These are phyloP conservation scores for Linnemannia hyalina DNA, from an alignment of 192 early-diverging fungal genomes.

Conservation along the genomic window DNA sequence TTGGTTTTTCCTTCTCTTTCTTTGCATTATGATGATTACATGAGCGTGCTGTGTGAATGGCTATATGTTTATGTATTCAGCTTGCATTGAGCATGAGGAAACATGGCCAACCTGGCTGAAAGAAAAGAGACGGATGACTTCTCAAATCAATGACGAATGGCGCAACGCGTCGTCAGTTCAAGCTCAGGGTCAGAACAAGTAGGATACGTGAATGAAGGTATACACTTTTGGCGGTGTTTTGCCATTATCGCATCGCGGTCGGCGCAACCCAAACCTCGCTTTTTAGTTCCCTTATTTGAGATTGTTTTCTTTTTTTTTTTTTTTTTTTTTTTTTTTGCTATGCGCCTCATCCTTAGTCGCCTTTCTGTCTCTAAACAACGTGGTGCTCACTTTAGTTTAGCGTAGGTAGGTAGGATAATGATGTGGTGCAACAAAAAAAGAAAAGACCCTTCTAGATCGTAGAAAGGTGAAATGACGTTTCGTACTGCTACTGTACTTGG, in stretches of 20 bases:
- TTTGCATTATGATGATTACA: constrained; percentile 7
- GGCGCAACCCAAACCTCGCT: background rate
- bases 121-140: background rate
- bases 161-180: no score
- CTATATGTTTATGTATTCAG: background rate
- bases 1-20: background rate
- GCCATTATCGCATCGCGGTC: background rate
- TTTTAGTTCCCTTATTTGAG: background rate
- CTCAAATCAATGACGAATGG: no score
- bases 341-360: background rate
- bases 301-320: background rate
- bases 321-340: background rate
- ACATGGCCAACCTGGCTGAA: background rate
- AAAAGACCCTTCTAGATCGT: constrained; percentile 2
- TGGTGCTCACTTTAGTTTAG: background rate
- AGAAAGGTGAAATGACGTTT: background rate
- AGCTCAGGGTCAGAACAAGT: no score
- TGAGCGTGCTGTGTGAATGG: background rate
- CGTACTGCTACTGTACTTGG: background rate
- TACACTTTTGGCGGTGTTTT: background rate
- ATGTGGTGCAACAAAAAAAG: background rate
- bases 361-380: background rate
- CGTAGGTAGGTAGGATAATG: background rate
- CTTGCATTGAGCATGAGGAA: background rate
- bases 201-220: no score